Evolutionary conservation across 495 filamentous ascomycete genomes (phyloP), one percentile per base, ranked within the genome.

Genomic region (Aspergillus bertholletiae): DNA sequence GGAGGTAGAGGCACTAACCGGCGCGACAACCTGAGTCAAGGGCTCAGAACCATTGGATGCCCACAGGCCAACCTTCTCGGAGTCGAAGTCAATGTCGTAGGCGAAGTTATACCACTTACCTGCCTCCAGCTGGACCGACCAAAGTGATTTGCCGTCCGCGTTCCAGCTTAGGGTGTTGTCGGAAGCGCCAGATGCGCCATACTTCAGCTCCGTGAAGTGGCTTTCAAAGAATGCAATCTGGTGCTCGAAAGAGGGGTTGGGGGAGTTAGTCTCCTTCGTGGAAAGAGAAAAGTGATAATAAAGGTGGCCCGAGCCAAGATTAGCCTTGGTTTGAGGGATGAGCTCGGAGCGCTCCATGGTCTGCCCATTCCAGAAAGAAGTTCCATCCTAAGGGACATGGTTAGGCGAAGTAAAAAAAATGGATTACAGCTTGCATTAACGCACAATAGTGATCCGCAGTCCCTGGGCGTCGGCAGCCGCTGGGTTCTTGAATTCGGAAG

Each of bases 201-300:
- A 83, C 73, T 90, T 88, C 64, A 90, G 68, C 73, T 89, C 87
- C 49, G 86, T 89, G 69, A 88, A 89, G 73, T 89, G 85, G 65
- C 76, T 82, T 74, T 69, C 73, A 52, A 90, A 89, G 74, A 90
- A 90, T 60, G 78, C 81, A 54, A 90, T 84, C 69, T 90, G 87
- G 64, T 89, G 87, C 73, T 90, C 87, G 51, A 84, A 78, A 5
- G 72, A 75, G 1, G 77, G 73, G 24, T 75, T 79, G 0, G 87
- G 87, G 0, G 83, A 66, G 67, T 88, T 88, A 26, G 71, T 76
- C 45, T 74, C 70, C 11, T 66, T 74, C 47, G 79, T 77, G 76
- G 80, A 80, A 49, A 90, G 74, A 12, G 77, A 82, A 67, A 90
- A 90, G 66, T 90, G 87, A 66, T 89, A 90, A 66, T 73, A 87